Evolutionary conservation across 2,329 filamentous ascomycete genomes (phyloP), one percentile per base, ranked within the genome.

Genomic region (Purpureocillium takamizusanense): DNA sequence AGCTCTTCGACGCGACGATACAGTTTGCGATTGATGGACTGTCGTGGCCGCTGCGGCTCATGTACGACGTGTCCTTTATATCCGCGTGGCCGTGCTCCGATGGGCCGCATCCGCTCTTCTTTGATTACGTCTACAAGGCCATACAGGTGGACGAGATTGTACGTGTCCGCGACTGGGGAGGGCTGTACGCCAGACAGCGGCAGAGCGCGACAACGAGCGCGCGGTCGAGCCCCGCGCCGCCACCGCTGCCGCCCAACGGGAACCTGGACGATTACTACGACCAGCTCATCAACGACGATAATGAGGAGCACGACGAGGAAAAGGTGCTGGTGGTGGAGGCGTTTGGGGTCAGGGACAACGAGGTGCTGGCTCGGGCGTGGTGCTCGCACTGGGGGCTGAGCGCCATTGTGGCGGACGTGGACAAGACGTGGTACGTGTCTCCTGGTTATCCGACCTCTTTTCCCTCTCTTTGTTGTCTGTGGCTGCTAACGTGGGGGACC

Each of bases 341-440:
- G 1, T 79, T 84, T 54, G 83, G 83, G 1, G 81, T 83, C 16
- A 67, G 67, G 35, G 83, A 87, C 56, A 86, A 87, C 47, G 83
- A 87, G 57, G 83, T 86, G 4, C 70, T 88, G 49, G 83, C 80
- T 1, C 66, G 83, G 44, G 82, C 83, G 7, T 88, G 83, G 83
- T 87, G 83, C 55, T 74, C 81, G 39, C 80, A 86, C 50, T 85
- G 81, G 74, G 83, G 83, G 3, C 60, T 86, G 49, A 79, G 73
- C 51, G 83, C 83, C 1, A 63, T 88, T 14, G 73, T 86, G 41
- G 81, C 81, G 8, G 80, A 86, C 56, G 56, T 85, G 37, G 65
- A 72, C 42, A 76, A 71, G 61, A 86, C 83, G 13, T 87, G 76
- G 74, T 78, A 51, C 57, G 74, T 66, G 35, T 15, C 37, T 36